phyloP scores from a whole-genome alignment of 495 filamentous ascomycete species.

The Aspergillus ellipticus region DNA sequence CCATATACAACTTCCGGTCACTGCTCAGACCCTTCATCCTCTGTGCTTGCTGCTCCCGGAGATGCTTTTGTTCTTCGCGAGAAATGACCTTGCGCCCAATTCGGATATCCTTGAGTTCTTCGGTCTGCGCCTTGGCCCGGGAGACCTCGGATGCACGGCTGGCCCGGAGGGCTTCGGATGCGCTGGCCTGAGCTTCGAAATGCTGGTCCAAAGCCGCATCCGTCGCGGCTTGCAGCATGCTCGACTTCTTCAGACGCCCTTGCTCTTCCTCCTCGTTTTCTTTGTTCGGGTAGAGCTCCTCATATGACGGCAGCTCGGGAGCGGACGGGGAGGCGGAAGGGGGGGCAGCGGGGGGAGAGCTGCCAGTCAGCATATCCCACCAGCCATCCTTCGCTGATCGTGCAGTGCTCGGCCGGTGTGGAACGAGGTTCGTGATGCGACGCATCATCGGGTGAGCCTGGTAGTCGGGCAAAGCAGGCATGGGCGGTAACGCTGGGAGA shows the following conservation, averaged over 20 bases:
- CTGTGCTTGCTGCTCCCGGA: slow-evolving; percentile 65
- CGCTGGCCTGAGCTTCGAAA: slow-evolving; percentile 56
- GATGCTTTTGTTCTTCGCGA: slow-evolving; percentile 68
- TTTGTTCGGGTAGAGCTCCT: slow-evolving; percentile 69
- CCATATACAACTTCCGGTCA: slow-evolving; percentile 77
- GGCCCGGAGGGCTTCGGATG: slow-evolving; percentile 40
- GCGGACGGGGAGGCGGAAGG: slow-evolving; percentile 33
- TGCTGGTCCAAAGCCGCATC: slow-evolving; percentile 66
- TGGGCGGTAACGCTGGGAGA: slow-evolving; percentile 55
- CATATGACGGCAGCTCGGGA: slow-evolving; percentile 67
- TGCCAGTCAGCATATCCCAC: slow-evolving; percentile 63
- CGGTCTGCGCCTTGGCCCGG: slow-evolving; percentile 28
- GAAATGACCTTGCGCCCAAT: slow-evolving; percentile 52
- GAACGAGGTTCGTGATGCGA: slow-evolving; percentile 70
- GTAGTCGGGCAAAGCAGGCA: slow-evolving; percentile 67
- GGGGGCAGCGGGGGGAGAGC: slow-evolving; percentile 36
- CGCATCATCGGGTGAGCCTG: slow-evolving; percentile 70
- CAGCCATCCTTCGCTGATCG: slow-evolving; percentile 55
- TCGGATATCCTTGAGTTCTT: slow-evolving; percentile 42
- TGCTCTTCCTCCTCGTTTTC: slow-evolving; percentile 37
- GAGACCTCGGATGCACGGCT: slow-evolving; percentile 44
- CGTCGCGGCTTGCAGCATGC: slow-evolving; percentile 56
- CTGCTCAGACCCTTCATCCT: slow-evolving; percentile 70
- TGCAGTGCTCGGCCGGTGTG: slow-evolving; percentile 47
- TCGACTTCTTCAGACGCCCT: slow-evolving; percentile 58